Evolutionary conservation across 768 basidiomycete species (phyloP).

Genomic region (Tremella yokohamensis): DNA sequence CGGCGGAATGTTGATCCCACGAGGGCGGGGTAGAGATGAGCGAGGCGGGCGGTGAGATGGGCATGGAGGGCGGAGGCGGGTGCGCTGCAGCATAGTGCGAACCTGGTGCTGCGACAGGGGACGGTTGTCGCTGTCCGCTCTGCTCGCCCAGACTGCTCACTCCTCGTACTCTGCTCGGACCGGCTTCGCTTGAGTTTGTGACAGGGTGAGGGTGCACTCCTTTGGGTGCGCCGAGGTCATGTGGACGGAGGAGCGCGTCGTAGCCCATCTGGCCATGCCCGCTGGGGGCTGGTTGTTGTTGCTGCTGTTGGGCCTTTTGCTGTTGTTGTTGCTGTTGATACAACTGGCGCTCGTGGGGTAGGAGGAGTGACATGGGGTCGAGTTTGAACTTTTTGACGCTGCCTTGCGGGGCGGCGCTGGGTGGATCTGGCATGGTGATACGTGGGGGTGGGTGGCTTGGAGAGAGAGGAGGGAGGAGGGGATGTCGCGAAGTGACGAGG

Average conservation of each 20-base stretch:
- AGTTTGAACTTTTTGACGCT: conserved; percentile 40
- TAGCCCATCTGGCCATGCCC: conserved; percentile 7
- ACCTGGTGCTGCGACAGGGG: neutral
- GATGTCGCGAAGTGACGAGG: too few species aligned
- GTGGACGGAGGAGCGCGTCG: neutral
- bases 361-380: conserved; percentile 43
- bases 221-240: neutral
- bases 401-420: neutral
- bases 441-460: too few species aligned
- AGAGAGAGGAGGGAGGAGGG: too few species aligned
- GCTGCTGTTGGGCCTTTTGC: conserved; percentile 4
- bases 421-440: conserved; percentile 1
- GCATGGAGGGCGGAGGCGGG: conserved; percentile 14
- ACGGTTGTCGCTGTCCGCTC: neutral
- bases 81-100: neutral
- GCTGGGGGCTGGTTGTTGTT: conserved; percentile 7
- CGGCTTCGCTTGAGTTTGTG: neutral
- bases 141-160: conserved; percentile 32
- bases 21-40: conserved; percentile 38
- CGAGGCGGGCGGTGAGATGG: conserved; percentile 39
- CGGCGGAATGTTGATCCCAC: conserved; percentile 22
- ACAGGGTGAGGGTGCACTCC: neutral
- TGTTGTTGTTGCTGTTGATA: conserved; percentile 14
- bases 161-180: neutral
- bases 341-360: conserved; percentile 38